A percentile compares a stretch with the other conserved stretches of the same genome.
Conservation (phyloP, 495 filamentous ascomycete species). For the Xylaria flabelliformis region DNA sequence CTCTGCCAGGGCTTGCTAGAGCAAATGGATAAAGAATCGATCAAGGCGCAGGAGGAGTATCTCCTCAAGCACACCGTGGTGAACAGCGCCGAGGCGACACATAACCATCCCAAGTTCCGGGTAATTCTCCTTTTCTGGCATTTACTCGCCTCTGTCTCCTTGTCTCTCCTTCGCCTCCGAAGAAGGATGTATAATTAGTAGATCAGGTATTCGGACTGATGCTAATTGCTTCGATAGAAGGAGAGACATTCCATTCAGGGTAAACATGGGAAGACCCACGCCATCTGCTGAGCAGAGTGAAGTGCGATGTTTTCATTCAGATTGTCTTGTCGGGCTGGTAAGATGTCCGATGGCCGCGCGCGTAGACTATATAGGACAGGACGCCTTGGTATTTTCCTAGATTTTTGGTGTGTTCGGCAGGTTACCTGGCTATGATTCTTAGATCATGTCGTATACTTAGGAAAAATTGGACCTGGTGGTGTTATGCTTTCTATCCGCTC, state of each 20-base stretch:
- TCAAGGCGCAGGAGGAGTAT: constrained; percentile 70
- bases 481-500: background rate
- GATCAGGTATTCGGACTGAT: background rate
- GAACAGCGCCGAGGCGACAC: constrained; percentile 60
- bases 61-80: constrained; percentile 62
- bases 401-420: constrained; percentile 9
- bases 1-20: constrained; percentile 70
- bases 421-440: background rate
- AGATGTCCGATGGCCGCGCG: constrained; percentile 1
- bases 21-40: constrained; percentile 72
- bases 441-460: background rate
- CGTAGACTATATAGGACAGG: constrained; percentile 11
- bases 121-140: constrained; percentile 38
- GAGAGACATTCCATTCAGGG: constrained; percentile 88
- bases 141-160: background rate
- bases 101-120: constrained; percentile 68
- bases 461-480: background rate
- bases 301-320: background rate
- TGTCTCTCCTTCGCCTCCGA: too few species aligned
- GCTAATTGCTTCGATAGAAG: constrained; percentile 43
- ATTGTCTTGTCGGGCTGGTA: constrained; percentile 4
- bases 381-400: constrained; percentile 3
- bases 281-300: constrained; percentile 63
- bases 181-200: background rate
- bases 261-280: constrained; percentile 87